These are phyloP conservation scores for Phyllosticta citribraziliensis DNA, from an alignment of 2,329 filamentous ascomycete genomes.

Conservation along the genomic window DNA sequence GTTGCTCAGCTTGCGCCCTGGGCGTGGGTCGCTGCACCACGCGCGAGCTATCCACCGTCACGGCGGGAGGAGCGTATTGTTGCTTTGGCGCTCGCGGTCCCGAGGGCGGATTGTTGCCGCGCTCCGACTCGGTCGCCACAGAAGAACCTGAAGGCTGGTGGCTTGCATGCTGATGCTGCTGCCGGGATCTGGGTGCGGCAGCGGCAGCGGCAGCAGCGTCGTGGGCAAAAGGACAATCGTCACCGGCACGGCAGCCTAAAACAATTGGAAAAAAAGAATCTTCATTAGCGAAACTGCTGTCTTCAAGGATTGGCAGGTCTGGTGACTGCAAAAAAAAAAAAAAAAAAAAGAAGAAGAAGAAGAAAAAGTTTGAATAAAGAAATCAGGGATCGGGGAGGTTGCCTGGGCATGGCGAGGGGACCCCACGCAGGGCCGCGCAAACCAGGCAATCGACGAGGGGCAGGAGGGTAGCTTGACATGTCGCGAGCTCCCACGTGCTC, in stretches of 20 bases:
- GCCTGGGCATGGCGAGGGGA: background rate
- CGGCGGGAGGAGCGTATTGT: background rate
- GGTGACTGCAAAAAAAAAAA: conserved; percentile 4
- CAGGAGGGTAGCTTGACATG: background rate
- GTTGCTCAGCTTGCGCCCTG: conserved; percentile 53
- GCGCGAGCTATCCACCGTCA: conserved; percentile 31
- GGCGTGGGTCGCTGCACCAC: conserved; percentile 58
- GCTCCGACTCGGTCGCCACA: conserved; percentile 11
- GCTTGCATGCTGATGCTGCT: conserved; percentile 11
- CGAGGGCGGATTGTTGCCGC: conserved; percentile 1
- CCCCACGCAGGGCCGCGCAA: background rate
- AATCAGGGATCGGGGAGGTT: background rate
- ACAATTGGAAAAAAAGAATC: background rate
- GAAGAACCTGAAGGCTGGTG: conserved; percentile 1
- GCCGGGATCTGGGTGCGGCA: background rate
- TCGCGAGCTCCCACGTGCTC: background rate
- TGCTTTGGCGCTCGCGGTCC: conserved; percentile 10
- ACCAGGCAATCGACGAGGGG: background rate
- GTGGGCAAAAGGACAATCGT: conserved; percentile 42
- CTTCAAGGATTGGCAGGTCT: background rate
- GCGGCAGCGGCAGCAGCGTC: conserved; percentile 19
- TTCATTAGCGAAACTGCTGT: background rate
- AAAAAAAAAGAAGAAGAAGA: no score
- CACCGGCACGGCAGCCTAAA: conserved; percentile 43
- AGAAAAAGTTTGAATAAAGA: conserved; percentile 1